Base-by-base conservation (phyloP, 2,329 filamentous ascomycete genomes). In the Apiospora phragmitis region DNA sequence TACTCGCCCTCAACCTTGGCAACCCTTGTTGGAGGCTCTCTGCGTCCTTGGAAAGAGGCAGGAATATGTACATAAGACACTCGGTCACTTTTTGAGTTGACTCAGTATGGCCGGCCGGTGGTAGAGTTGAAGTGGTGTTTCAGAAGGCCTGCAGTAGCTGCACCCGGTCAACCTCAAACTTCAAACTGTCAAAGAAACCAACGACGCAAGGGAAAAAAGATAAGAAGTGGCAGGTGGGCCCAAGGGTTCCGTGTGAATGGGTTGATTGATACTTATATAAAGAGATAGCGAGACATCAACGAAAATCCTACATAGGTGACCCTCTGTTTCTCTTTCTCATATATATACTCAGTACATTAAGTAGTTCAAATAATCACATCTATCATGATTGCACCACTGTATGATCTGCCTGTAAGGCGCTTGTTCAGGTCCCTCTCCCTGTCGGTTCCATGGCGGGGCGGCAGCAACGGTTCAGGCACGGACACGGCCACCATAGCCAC, bases 151-250 rank as follows among this genome's bases (percentile, higher is more conserved):
- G 55, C 55, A 62, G 55, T 18, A 35, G 26, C 51, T 35, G 51
- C 51, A 59, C 51, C 51, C 51, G 51, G 51, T 35, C 51, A 59
- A 35, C 38, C 55, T 62, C 55, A 62, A 62, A 62, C 55, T 35
- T 62, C 55, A 38, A 32, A 9, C 51, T n/a, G 12, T 35, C 29
- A 8, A 26, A 35, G 5, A 26, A 55, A 55, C 49, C 49, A 59
- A 59, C 51, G 26, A 3, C 16, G 8, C 16, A 16, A 59, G 29
- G 38, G 8, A 62, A 14, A n/a, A 38, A 24, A 47, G 21, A 21
- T 18, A 47, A n/a, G 43, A 47, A 47, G 43, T 38, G 55, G 55
- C 55, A 62, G 55, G 55, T 62, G 29, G 55, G 55, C 32, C 55
- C 55, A 32, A 62, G 55, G 32, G 55, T n/a, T 62, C 32, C 55